Conservation (phyloP, 768 basidiomycete species). For the Boletus sensibilis region DNA sequence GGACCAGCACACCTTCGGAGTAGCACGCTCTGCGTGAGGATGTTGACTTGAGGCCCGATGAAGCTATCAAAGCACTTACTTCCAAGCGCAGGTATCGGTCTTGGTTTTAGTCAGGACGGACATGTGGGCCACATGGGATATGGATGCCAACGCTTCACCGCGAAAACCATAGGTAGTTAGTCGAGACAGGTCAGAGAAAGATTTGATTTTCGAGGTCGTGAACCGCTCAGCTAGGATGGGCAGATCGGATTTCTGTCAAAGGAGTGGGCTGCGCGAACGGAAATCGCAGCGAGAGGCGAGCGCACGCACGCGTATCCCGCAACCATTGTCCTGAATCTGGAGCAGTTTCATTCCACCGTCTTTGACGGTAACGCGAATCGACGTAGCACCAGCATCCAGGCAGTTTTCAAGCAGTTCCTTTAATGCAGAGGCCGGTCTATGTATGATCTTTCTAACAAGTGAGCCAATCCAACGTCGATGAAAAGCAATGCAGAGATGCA, state of each 20-base stretch:
- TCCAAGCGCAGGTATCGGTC: conserved; percentile 84
- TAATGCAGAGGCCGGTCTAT: conserved; percentile 88
- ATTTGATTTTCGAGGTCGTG: conserved; percentile 89
- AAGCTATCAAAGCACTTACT: conserved; percentile 51
- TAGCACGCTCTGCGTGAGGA: conserved; percentile 66
- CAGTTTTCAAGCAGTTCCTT: conserved; percentile 96
- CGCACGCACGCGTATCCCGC: conserved; percentile 78
- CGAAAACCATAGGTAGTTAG: conserved; percentile 94
- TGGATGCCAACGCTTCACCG: conserved; percentile 94
- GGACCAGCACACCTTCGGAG: conserved; percentile 69
- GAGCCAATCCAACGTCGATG: background rate
- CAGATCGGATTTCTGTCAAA: conserved; percentile 73
- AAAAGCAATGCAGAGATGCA: conserved; percentile 22
- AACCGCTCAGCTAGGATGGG: conserved; percentile 92
- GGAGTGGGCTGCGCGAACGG: background rate
- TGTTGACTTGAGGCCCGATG: background rate
- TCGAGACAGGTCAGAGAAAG: conserved; percentile 81
- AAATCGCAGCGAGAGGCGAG: background rate
- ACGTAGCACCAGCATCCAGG: conserved; percentile 89
- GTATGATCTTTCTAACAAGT: conserved; percentile 63
- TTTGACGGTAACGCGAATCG: conserved; percentile 84
- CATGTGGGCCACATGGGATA: conserved; percentile 90
- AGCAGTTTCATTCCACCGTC: conserved; percentile 94
- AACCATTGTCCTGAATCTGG: conserved; percentile 96
- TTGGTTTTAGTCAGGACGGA: conserved; percentile 90